Evolutionary conservation across 129 eudicot species (phyloP), one percentile per base, ranked within the genome.

Genomic region (Flaveria sonorensis): DNA sequence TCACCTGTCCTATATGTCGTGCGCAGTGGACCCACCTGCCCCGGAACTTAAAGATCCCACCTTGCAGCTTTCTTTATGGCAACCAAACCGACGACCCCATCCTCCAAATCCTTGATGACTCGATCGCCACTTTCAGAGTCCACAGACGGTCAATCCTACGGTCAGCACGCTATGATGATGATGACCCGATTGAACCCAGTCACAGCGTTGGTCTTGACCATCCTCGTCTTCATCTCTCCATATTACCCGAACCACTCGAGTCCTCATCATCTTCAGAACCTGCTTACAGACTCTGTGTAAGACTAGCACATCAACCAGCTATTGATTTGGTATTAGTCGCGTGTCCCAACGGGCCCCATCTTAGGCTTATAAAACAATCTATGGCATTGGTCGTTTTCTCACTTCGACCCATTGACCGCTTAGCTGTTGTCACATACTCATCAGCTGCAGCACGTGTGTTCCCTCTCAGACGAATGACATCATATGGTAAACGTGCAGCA

Each of bases 11-110:
- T 21, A 91, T 93, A 9, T 93, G 98, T 82, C 91, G 98, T 10
- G 93, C 96, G 0, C 96, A 86, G 12, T 93, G 98, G 98, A 90
- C 96, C 21, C 93, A 89, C 72, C 85, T 93, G 8, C 98, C 98
- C 2, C 97, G 91, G 8, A 88, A 87, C 83, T 75, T 86, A 23
- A 81, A 80, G 24, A 42, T 83, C 26, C 88, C 86, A 32, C 79
- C 86, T 39, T 81, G 85, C 81, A 61, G 77, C 51, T 74, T 85
- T 59, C 80, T 87, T 23, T 69, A 79, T 20, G 60, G 71, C 60
- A 87, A 82, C 81, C 90, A 83, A 68, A 65, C 84, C 10, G 93
- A 86, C 70, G 91, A 91, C 62, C 97, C 97, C 24, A 69, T 87
- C 77, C 88, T 88, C 39, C 98, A 85, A 71, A 91, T 89, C 75